These are phyloP conservation scores for Aspergillus versicolor DNA, from an alignment of 2,329 filamentous ascomycete species.

Conservation along the genomic window DNA sequence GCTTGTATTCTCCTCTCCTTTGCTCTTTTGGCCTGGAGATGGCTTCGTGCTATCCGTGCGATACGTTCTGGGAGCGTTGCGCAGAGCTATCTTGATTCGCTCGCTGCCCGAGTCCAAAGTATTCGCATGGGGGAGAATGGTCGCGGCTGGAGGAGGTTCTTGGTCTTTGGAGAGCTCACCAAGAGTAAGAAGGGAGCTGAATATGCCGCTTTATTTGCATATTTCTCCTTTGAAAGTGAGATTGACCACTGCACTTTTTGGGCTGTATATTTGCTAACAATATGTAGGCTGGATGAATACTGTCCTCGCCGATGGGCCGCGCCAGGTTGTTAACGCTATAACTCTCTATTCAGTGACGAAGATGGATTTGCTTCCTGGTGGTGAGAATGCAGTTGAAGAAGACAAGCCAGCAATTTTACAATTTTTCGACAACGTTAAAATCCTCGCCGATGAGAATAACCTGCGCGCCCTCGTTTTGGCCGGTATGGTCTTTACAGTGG, in stretches of 20 bases:
- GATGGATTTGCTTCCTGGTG: conserved; percentile 66
- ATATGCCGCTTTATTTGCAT: conserved; percentile 87
- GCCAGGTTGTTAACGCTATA: conserved; percentile 85
- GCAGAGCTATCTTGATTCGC: conserved; percentile 84
- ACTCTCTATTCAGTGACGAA: conserved; percentile 83
- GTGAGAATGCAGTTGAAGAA: conserved; percentile 51
- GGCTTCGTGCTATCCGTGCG: conserved; percentile 73
- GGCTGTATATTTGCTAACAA: background rate
- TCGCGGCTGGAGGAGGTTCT: conserved; percentile 81
- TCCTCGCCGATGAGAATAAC: conserved; percentile 70
- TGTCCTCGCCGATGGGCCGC: conserved; percentile 85
- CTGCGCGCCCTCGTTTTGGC: conserved; percentile 80
- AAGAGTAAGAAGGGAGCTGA: conserved; percentile 89
- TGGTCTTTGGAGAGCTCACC: conserved; percentile 89
- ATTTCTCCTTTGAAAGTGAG: conserved; percentile 71
- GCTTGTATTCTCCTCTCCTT: conserved; percentile 90
- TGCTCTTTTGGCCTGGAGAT: conserved; percentile 76
- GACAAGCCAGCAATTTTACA: conserved; percentile 66
- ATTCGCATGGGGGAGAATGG: conserved; percentile 68
- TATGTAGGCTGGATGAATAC: conserved; percentile 77
- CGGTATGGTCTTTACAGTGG: conserved; percentile 86
- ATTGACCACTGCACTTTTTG: background rate
- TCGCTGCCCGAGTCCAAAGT: conserved; percentile 82
- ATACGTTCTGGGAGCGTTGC: conserved; percentile 84
- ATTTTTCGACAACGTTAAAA: conserved; percentile 80